Conservation (phyloP, 2,329 filamentous ascomycete genomes). For the Fusarium albidum region DNA sequence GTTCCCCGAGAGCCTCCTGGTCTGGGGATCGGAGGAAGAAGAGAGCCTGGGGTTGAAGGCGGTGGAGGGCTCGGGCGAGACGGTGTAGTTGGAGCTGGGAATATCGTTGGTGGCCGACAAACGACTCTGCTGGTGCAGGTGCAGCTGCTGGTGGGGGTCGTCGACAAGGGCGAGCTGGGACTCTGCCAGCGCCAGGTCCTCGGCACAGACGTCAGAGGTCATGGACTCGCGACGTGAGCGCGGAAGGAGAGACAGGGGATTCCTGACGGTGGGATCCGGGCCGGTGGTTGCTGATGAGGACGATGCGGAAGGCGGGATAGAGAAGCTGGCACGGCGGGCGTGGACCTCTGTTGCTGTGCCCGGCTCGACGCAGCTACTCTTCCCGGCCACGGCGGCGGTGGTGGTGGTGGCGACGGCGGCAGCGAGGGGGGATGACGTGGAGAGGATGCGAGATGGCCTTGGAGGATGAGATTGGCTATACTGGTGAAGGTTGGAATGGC, state of each 20-base stretch:
- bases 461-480: constrained; percentile 20
- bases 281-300: constrained; percentile 39
- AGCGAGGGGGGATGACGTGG: constrained; percentile 50
- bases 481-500: constrained; percentile 19
- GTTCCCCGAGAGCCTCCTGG: constrained; percentile 75
- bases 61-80: constrained; percentile 59
- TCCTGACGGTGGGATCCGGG: constrained; percentile 46
- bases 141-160: constrained; percentile 53
- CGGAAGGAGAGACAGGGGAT: constrained; percentile 51
- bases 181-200: constrained; percentile 47
- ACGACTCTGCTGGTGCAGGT: constrained; percentile 51
- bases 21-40: constrained; percentile 60
- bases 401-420: constrained; percentile 53
- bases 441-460: constrained; percentile 33
- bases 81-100: constrained; percentile 41
- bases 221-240: constrained; percentile 54
- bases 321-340: constrained; percentile 68
- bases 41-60: constrained; percentile 47
- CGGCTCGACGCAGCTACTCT: constrained; percentile 67
- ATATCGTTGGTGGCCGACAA: constrained; percentile 43
- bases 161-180: constrained; percentile 56
- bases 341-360: constrained; percentile 65
- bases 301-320: constrained; percentile 61
- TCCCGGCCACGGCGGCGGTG: constrained; percentile 58
- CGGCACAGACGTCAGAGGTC: constrained; percentile 51